Conservation (phyloP, 208 protist genomes). For the Leptomonas seymouri region DNA sequence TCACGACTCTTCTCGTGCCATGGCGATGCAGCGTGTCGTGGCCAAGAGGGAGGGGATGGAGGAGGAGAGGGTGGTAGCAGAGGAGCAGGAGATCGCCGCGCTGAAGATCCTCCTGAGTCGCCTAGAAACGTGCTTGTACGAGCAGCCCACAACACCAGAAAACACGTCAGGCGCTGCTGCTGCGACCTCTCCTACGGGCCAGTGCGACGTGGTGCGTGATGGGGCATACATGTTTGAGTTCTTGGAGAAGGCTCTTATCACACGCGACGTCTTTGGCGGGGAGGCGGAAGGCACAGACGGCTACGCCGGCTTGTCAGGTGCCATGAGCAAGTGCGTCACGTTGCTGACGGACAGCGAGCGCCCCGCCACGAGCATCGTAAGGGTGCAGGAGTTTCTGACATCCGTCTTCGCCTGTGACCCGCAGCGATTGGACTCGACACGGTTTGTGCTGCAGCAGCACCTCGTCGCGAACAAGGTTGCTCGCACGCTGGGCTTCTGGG, state of each 20-base stretch:
- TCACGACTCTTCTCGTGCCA: slow-evolving; percentile 74
- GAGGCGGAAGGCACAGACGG: slow-evolving; percentile 25
- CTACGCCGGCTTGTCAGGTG: slow-evolving; percentile 50
- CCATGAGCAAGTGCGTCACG: slow-evolving; percentile 68
- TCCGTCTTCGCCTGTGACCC: slow-evolving; percentile 54
- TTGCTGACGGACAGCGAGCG: slow-evolving; percentile 65
- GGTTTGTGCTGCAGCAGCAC: slow-evolving; percentile 72
- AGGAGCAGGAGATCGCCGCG: slow-evolving; percentile 71
- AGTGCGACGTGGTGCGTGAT: slow-evolving; percentile 59
- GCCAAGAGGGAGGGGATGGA: slow-evolving; percentile 28
- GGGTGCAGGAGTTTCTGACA: slow-evolving; percentile 77
- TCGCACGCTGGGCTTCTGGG: slow-evolving; percentile 92
- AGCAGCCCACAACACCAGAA: slow-evolving; percentile 30
- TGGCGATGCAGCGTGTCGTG: slow-evolving; percentile 59
- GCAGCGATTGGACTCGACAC: slow-evolving; percentile 36
- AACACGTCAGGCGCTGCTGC: neutral
- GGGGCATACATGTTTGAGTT: slow-evolving; percentile 73
- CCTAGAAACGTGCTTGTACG: slow-evolving; percentile 57
- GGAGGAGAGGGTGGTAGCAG: slow-evolving; percentile 29
- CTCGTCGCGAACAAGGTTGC: slow-evolving; percentile 6
- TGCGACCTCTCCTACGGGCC: neutral
- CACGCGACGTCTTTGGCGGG: slow-evolving; percentile 59
- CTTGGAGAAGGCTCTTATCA: slow-evolving; percentile 75
- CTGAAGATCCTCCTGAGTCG: slow-evolving; percentile 74
- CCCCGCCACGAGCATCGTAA: slow-evolving; percentile 55